Base-by-base conservation (phyloP, 1,284 basidiomycete genomes). In the Naganishia albida region DNA sequence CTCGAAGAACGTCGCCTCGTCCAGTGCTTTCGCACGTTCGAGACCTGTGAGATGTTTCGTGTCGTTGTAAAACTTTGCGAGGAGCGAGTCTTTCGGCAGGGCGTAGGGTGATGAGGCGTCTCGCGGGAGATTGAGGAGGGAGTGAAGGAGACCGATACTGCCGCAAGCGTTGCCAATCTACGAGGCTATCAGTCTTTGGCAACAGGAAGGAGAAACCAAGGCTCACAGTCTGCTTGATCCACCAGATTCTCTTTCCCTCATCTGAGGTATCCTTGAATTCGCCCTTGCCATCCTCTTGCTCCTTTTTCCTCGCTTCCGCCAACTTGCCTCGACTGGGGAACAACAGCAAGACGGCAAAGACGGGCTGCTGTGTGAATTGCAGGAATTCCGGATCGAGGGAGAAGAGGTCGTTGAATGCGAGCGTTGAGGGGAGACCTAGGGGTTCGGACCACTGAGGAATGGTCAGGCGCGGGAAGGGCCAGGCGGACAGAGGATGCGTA, bases 121-220 rank as follows among this genome's bases (percentile, higher is more conserved):
- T 18, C 70, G 67, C 15, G 73, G 78, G 2, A 80, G 70, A 65
- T 79, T 79, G 13, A 79, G 69, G 30, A 80, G 70, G 3, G 89
- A 85, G 74, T 95, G 92, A 15, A 95, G 81, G 8, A 95, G 81
- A 0, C 87, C 92, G 72, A 94, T 93, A 0, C 91, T 55, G 20
- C 92, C 92, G 72, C 92, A 94, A 0, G 92, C 91, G 73, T 93
- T 93, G 1, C 83, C 78, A 67, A 93, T 92, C 90, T 91, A 63
- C 23, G 10, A n/a, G 16, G 28, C 28, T n/a, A 30, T 34, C 7
- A 53, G 43, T 13, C 52, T n/a, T 28, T 44, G 23, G 7, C 23
- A 16, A 49, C 18, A 12, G 1, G 43, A 42, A 23, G 38, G 10
- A 42, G 7, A n/a, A 18, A 1, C 20, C 3, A 15, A 30, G 2